Percentiles rank a stretch among this genome's conserved stretches.
phyloP scores from a whole-genome alignment of 805 yeast genomes.

The Teunomyces atbi region DNA sequence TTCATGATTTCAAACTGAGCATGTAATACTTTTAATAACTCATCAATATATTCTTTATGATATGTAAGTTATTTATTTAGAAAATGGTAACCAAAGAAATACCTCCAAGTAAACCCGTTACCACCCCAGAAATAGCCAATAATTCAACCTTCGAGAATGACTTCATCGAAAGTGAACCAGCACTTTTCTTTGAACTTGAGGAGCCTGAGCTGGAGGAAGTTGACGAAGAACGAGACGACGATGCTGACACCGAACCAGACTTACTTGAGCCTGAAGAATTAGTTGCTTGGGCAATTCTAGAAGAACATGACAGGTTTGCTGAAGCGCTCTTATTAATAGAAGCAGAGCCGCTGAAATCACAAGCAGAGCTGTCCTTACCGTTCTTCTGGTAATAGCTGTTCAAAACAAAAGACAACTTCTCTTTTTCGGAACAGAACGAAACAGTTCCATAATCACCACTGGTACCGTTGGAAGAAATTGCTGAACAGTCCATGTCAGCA shows the following conservation, averaged over 20 bases:
- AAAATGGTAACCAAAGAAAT: slow-evolving; percentile 30
- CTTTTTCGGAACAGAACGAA: slow-evolving; percentile 69
- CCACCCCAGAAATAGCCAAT: slow-evolving; percentile 30
- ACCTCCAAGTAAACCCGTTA: slow-evolving; percentile 46
- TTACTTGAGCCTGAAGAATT: slow-evolving; percentile 20
- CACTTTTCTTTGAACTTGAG: slow-evolving; percentile 15
- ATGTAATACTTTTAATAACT: neutral
- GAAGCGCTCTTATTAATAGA: slow-evolving; percentile 32
- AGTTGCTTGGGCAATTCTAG: slow-evolving; percentile 19
- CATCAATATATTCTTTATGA: neutral
- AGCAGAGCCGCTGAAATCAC: slow-evolving; percentile 73
- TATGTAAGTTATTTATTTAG: slow-evolving; percentile 6
- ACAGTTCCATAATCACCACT: slow-evolving; percentile 68
- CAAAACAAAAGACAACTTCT: slow-evolving; percentile 61
- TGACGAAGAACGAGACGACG: slow-evolving; percentile 22
- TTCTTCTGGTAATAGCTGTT: slow-evolving; percentile 44
- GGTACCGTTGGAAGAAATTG: slow-evolving; percentile 60
- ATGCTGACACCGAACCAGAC: slow-evolving; percentile 23
- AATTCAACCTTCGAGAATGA: slow-evolving; percentile 31
- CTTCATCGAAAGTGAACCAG: slow-evolving; percentile 14
- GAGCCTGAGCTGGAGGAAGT: slow-evolving; percentile 21
- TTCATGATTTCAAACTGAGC: slow-evolving; percentile 70
- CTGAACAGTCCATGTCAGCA: slow-evolving; percentile 56
- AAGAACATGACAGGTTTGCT: slow-evolving; percentile 31
- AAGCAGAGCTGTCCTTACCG: slow-evolving; percentile 45